Evolutionary conservation across 192 early-diverging fungal species (phyloP), one percentile per base, ranked within the genome.

Genomic region (Podila clonocystis): DNA sequence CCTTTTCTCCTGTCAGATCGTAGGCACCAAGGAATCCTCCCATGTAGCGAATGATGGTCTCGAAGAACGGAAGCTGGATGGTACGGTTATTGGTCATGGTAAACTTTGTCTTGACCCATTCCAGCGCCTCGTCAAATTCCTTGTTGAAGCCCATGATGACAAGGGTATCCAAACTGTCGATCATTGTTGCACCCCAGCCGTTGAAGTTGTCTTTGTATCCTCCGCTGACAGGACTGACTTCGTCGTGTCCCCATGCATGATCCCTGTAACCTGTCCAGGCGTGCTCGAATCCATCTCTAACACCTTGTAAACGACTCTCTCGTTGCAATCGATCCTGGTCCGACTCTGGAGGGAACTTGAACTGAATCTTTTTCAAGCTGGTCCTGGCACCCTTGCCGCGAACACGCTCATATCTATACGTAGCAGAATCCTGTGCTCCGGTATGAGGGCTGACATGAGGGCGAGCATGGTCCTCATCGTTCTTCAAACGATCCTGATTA

Each of bases 161-260:
- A 45, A 97, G 84, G 1, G 96, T 97, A 74, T 98, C 97, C 34
- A 98, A 83, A 5, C 93, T 84, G 76, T 98, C 97, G 62, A 97
- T 87, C 45, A 96, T 91, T 2, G 95, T 95, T 13, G 89, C 89
- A 19, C 87, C 89, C 89, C 88, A 91, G 12, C 89, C 89, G 66
- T 87, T 87, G 66, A 84, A 85, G 8, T 65, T 55, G 52, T 88
- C 80, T 17, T 20, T 52, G 31, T 45, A 48, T 19, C 57, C 29
- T 57, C 83, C 83, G 15, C 59, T 62, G n/a, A 88, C 80, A 6
- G 89, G 89, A 9, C 59, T 33, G 29, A 86, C 73, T 62, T 94
- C 93, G 71, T 98, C 97, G 15, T 87, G 82, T 19, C 94, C 94
- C 83, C 93, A 95, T 2, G 94, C 93, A 61, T 90, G 91, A 11